These are phyloP conservation scores for Murraya paniculata DNA, from an alignment of 345 rosid genomes.

Conservation along the genomic window DNA sequence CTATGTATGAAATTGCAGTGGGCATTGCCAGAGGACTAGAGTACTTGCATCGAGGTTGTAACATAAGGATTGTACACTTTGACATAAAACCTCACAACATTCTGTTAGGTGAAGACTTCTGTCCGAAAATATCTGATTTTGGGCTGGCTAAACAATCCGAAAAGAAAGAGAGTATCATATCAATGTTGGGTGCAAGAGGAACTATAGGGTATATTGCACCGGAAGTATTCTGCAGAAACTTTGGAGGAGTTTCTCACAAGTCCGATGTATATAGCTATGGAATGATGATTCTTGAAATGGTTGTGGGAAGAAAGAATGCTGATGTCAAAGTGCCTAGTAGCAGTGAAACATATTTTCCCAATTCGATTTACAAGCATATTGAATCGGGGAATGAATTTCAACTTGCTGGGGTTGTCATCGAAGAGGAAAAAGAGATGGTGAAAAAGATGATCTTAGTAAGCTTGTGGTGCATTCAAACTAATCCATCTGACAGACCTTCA, in stretches of 20 bases:
- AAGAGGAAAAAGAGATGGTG: constrained; percentile 10
- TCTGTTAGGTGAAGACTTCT: constrained; percentile 30
- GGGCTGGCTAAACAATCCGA: constrained; percentile 45
- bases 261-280: constrained; percentile 3
- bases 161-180: constrained; percentile 29
- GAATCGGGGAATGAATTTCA: background rate
- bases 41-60: constrained; percentile 51
- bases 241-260: constrained; percentile 37
- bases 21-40: constrained; percentile 53
- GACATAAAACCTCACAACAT: constrained; percentile 50
- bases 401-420: background rate
- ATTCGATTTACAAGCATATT: background rate
- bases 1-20: constrained; percentile 5
- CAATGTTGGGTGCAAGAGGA: constrained; percentile 34
- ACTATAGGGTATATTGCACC: constrained; percentile 49
- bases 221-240: constrained; percentile 28
- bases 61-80: constrained; percentile 45
- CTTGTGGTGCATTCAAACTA: constrained; percentile 45
- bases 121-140: constrained; percentile 47
- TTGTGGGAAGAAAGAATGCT: background rate
- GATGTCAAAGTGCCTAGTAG: background rate
- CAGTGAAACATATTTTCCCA: background rate
- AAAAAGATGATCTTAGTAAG: constrained; percentile 36
- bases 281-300: constrained; percentile 4
- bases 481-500: constrained; percentile 44